Conservation (phyloP, 1,284 basidiomycete species). For the Tilletia caries region DNA sequence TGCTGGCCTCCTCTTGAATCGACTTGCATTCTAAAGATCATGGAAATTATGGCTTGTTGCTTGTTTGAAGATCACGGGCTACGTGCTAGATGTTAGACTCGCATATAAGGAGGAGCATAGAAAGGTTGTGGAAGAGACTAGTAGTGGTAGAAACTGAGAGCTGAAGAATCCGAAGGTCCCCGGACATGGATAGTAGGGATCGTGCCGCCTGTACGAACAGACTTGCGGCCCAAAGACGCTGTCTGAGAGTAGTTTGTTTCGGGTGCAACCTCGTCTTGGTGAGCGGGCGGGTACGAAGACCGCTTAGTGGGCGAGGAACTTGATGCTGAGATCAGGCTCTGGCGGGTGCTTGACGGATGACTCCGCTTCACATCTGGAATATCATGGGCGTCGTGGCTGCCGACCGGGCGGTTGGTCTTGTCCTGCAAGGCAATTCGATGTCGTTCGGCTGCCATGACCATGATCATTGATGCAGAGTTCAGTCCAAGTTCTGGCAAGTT, state of each 20-base stretch:
- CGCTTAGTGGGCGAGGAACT: not conserved
- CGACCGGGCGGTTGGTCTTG: not conserved
- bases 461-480: too few relatives aligned
- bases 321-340: not conserved
- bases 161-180: slow-evolving; percentile 5
- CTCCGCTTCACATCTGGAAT: not conserved
- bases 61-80: too few relatives aligned
- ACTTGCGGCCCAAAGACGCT: not conserved
- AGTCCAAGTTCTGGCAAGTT: too few relatives aligned
- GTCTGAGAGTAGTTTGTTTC: not conserved
- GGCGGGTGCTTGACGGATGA: not conserved
- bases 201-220: not conserved
- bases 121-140: not conserved
- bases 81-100: too few relatives aligned
- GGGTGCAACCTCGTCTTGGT: not conserved
- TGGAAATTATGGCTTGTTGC: too few relatives aligned
- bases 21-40: too few relatives aligned
- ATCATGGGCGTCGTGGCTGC: not conserved
- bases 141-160: slow-evolving; percentile 5
- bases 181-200: slow-evolving; percentile 5
- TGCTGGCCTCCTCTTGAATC: too few relatives aligned
- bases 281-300: not conserved
- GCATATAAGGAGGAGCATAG: too few relatives aligned
- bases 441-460: too few relatives aligned
- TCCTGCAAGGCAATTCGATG: not conserved